Evolutionary conservation across 2,329 filamentous ascomycete genomes (phyloP), one percentile per base, ranked within the genome.

Genomic region (Amylocarpus encephaloides): DNA sequence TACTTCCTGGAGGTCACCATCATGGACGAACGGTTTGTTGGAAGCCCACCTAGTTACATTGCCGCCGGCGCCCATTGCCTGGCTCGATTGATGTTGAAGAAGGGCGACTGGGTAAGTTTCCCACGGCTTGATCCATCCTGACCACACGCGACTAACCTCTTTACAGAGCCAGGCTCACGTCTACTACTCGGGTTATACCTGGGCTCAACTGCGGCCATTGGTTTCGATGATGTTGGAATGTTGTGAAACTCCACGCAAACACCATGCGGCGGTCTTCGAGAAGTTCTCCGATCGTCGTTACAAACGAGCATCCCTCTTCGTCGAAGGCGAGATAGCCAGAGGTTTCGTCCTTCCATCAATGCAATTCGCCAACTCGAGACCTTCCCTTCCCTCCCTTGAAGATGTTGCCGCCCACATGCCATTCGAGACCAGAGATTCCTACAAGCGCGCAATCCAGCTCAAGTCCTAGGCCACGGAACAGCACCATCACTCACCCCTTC

Each of bases 1-100:
- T 98, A 98, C 71, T 96, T 98, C 70, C 77, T 98, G 22, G 93
- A 98, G 68, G 80, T 97, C 49, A 94, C 90, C 34, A 84, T 97
- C 67, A 96, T 97, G 90, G 93, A 98, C 66, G 91, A 97, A 74
- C 86, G 92, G 16, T 97, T 98, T 64, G 89, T 98, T 33, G 88
- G 87, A 22, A 89, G 86, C 61, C 86, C 88, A 30, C 88, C 92
- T 2, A 96, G 91, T 75, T 97, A 88, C 67, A 73, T 92, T 46
- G 88, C 93, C 49, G 93, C 93, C 15, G 92, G 88, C 26, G 88
- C 93, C 19, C 93, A 98, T 68, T 97, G 91, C 66, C 75, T 98
- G 45, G 88, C 93, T 36, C 85, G 92, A 52, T 70, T 92, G 64
- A 88, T 98, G 76, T 73, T 98, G 52, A 82, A 83, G 66, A 96